Base-by-base conservation (phyloP, 768 basidiomycete species). In the Boletus sp. region DNA sequence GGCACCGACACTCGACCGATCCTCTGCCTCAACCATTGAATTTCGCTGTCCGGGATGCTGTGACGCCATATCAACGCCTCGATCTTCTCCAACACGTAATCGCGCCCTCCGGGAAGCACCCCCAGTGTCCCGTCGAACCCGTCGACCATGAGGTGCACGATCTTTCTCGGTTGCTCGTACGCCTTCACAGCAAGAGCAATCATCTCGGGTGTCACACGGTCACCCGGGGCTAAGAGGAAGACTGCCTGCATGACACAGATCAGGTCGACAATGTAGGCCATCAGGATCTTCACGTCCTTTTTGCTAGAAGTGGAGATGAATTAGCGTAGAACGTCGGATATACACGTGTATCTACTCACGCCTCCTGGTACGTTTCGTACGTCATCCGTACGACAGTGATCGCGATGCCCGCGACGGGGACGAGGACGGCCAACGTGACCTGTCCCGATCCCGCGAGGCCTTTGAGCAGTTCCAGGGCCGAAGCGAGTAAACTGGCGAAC, bases 181-280 rank as follows among this genome's bases (percentile, higher is more conserved):
- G 39, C 54, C 6, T 1, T 15, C 4, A 60, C 8, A 20, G 54
- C 58, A 24, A 28, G 17, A 30, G 2, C 1, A 1, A 24, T 10
- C 2, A 17, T 51, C 28, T 41, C 2, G 2, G 15, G 1, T 11
- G 45, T 64, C 32, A 63, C 44, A 1, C 10, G 37, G 4, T n/a
- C 15, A 11, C 47, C 37, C 0, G 45, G 17, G 3, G 47, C 42
- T 12, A 64, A 11, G 51, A 63, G 30, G 32, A 50, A 63, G 10
- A 60, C 12, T 15, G 28, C 32, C 29, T 64, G 62, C 62, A 63
- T 64, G 51, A 60, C 45, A 32, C 57, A 63, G 28, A 60, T 51
- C 37, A 63, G 29, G 51, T 60, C 53, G 6, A 60, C 51, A 28
- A 60, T 60, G 44, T 52, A 63, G 18, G 33, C 51, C 51, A 51